Evolutionary conservation across 257 asterid species (phyloP), one percentile per base, ranked within the genome.

Genomic region (Leptodermis oblonga): DNA sequence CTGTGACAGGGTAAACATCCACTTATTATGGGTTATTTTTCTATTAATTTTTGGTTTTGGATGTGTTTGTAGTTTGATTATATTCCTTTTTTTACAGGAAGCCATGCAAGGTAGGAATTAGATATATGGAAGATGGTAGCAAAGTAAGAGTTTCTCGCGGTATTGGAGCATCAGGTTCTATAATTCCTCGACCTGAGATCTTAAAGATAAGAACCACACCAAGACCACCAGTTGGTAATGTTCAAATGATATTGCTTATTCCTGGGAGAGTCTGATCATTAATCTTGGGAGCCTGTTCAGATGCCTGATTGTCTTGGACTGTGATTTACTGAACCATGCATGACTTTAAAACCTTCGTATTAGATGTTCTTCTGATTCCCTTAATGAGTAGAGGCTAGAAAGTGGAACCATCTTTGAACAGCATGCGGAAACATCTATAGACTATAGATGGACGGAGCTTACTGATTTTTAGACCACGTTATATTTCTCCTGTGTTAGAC

Each of bases 71-170:
- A 45, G 51, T 65, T 67, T 48, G 76, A 60, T 80, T 83, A 68
- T 60, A 68, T 66, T 67, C 15, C 73, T 67, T 68, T 43, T 70
- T 63, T 76, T 71, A 75, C 76, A 90, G 99, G 89, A 87, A 82
- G 73, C 96, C 97, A 23, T 78, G 86, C 75, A 93, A 88, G 86
- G 90, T 92, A 42, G 99, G 97, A 48, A 81, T 74, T 60, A 87
- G 82, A 70, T 93, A 84, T 78, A 73, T 83, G 68, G 99, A 93
- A 76, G 97, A 90, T 56, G 98, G 98, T 61, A 75, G 74, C 69
- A 90, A 88, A 82, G 97, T 90, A 25, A 82, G 97, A 66, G 88
- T 89, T 74, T 79, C 97, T 31, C 88, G 97, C 79, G 99, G 99
- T 36, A 82, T 82, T 64, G 96, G 95, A 74, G 81, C 97, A 74